These are phyloP conservation scores for Cercospora sojina DNA, from an alignment of 2,329 filamentous ascomycete species.

Conservation along the genomic window DNA sequence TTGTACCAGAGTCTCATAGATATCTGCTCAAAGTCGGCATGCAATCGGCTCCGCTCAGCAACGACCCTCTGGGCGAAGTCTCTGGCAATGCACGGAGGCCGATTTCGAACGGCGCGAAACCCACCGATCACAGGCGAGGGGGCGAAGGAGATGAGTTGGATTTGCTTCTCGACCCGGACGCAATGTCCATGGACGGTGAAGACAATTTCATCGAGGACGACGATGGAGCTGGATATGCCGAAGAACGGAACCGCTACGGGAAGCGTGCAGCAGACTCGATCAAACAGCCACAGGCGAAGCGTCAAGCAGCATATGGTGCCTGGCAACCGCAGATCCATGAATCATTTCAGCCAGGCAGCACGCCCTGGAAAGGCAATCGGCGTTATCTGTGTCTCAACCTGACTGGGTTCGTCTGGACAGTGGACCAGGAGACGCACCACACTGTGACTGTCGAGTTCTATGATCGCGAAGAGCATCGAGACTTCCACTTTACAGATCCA, in stretches of 20 bases:
- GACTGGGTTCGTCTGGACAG: conserved; percentile 93
- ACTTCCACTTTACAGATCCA: conserved; percentile 97
- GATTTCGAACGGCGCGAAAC: conserved; percentile 53
- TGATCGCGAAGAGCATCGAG: conserved; percentile 84
- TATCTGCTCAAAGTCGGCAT: conserved; percentile 52
- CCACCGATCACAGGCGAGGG: conserved; percentile 50
- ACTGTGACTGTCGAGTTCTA: conserved; percentile 98
- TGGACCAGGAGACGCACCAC: conserved; percentile 83
- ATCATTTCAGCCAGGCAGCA: conserved; percentile 89
- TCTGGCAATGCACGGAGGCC: conserved; percentile 63
- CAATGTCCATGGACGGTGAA: conserved; percentile 55
- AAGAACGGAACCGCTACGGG: conserved; percentile 61
- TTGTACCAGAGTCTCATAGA: conserved; percentile 54
- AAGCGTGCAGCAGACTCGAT: conserved; percentile 53
- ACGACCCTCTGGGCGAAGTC: conserved; percentile 71
- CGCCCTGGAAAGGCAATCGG: conserved; percentile 90
- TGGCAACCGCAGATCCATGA: conserved; percentile 71
- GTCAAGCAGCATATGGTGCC: conserved; percentile 48
- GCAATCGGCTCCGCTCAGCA: conserved; percentile 82
- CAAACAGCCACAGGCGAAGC: conserved; percentile 52
- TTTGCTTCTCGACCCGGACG: conserved; percentile 69
- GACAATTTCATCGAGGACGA: conserved; percentile 93
- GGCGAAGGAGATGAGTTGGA: conserved; percentile 72
- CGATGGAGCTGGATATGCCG: conserved; percentile 84
- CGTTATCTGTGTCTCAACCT: conserved; percentile 92